Percentiles rank a stretch among this genome's conserved stretches.
These are phyloP conservation scores for Termitomyces sp. DNA, from an alignment of 768 basidiomycete genomes.

Conservation along the genomic window DNA sequence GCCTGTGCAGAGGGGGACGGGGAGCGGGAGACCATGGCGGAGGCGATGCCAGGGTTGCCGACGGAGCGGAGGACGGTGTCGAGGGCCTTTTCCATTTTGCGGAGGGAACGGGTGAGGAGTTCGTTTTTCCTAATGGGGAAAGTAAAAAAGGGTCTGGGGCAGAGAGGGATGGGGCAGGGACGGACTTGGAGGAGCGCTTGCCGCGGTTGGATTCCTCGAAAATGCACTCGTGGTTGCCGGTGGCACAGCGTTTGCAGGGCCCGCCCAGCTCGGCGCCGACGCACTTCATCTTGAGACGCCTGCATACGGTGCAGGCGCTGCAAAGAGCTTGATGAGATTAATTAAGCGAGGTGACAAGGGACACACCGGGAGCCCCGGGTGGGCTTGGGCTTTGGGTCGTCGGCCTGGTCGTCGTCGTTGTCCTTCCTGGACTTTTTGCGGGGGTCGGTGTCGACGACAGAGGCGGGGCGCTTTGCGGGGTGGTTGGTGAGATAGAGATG, in stretches of 20 bases:
- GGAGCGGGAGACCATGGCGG: conserved; percentile 78
- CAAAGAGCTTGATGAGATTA: conserved; percentile 9
- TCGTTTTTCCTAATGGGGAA: conserved; percentile 67
- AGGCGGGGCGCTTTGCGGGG: conserved; percentile 65
- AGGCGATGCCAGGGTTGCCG: conserved; percentile 74
- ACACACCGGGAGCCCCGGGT: conserved; percentile 80
- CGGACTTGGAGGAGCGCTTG: conserved; percentile 80
- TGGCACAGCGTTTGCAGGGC: conserved; percentile 82
- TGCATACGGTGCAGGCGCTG: conserved; percentile 89
- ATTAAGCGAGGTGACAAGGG: not conserved
- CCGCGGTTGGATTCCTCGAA: conserved; percentile 98
- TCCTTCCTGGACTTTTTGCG: conserved; percentile 63
- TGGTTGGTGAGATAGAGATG: conserved; percentile 46
- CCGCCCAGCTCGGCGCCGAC: conserved; percentile 87
- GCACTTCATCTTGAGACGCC: conserved; percentile 91
- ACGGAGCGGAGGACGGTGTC: conserved; percentile 89
- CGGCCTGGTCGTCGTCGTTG: conserved; percentile 42
- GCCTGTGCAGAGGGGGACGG: conserved; percentile 67
- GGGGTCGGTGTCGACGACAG: conserved; percentile 40
- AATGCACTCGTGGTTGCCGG: conserved; percentile 84
- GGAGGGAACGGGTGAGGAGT: conserved; percentile 70
- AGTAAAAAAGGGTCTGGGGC: not conserved
- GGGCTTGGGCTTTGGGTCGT: conserved; percentile 69
- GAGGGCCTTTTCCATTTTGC: conserved; percentile 91
- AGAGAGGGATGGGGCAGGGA: conserved; percentile 4